Evolutionary conservation across 768 basidiomycete species (phyloP).

Genomic region (Megacollybia marginata): DNA sequence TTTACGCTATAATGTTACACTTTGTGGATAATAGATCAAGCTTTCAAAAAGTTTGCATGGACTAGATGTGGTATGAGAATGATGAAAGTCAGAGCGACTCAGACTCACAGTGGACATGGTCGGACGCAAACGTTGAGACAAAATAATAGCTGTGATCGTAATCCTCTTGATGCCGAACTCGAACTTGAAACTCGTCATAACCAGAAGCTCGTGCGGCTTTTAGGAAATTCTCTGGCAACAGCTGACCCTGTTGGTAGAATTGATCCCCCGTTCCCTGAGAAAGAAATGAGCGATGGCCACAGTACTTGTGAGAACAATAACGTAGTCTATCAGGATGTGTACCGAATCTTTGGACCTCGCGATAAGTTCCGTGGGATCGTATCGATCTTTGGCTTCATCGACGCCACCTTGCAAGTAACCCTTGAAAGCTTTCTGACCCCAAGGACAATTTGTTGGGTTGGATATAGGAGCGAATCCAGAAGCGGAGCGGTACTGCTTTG

Average conservation of each 20-base stretch:
- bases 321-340: slow-evolving; percentile 83
- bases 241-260: slow-evolving; percentile 80
- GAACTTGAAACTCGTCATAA: slow-evolving; percentile 66
- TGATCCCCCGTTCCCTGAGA: slow-evolving; percentile 70
- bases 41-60: slow-evolving; percentile 85
- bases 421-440: slow-evolving; percentile 88
- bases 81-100: neutral
- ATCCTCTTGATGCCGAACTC: slow-evolving; percentile 71
- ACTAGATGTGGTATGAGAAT: slow-evolving; percentile 33
- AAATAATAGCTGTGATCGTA: slow-evolving; percentile 93
- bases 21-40: slow-evolving; percentile 24
- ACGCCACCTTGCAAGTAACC: slow-evolving; percentile 77
- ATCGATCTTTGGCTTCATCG: slow-evolving; percentile 62
- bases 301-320: slow-evolving; percentile 16
- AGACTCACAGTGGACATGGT: slow-evolving; percentile 80
- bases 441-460: slow-evolving; percentile 81
- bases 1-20: neutral
- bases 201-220: slow-evolving; percentile 70
- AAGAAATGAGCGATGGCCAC: neutral
- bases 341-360: slow-evolving; percentile 51
- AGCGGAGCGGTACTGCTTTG: slow-evolving; percentile 71
- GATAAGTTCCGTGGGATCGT: slow-evolving; percentile 87
- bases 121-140: slow-evolving; percentile 84
- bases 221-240: slow-evolving; percentile 85
- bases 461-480: slow-evolving; percentile 85